phyloP scores from a whole-genome alignment of 257 asterid genomes.

The Anisodus acutangulus region DNA sequence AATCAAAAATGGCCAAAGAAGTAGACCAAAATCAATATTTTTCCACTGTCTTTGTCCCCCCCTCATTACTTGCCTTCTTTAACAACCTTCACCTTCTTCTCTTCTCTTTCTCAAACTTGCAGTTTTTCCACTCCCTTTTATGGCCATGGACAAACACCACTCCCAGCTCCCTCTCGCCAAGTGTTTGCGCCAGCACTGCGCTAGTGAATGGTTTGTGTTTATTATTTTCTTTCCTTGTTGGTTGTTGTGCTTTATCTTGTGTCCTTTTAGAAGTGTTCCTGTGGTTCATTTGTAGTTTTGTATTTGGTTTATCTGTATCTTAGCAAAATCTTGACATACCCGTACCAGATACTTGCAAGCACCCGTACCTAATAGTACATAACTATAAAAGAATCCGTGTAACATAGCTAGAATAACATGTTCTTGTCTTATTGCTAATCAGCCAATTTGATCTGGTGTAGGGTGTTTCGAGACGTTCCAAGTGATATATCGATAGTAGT shows the following conservation, averaged over 20 bases:
- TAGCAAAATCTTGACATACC: not conserved
- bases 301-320: not conserved
- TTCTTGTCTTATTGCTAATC: conserved; percentile 35
- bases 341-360: not conserved
- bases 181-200: conserved; percentile 66
- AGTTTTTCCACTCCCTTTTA: conserved; percentile 35
- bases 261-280: not conserved
- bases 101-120: conserved; percentile 43
- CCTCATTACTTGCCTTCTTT: conserved; percentile 41
- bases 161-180: conserved; percentile 63
- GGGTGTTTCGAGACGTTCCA: conserved; percentile 95
- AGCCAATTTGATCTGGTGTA: conserved; percentile 38
- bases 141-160: conserved; percentile 70
- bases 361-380: too few species aligned
- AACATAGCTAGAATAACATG: not conserved
- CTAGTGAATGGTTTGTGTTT: conserved; percentile 36
- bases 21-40: conserved; percentile 44
- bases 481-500: conserved; percentile 88
- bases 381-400: not conserved
- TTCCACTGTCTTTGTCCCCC: conserved; percentile 48
- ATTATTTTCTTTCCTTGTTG: not conserved
- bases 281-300: not conserved
- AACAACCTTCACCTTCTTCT: conserved; percentile 43
- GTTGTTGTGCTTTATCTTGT: not conserved
- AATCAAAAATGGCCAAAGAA: conserved; percentile 52